Percentiles rank a stretch among this genome's conserved stretches.
Conservation (phyloP, 2,329 filamentous ascomycete species). For the Tolypocladium cylindrosporum region DNA sequence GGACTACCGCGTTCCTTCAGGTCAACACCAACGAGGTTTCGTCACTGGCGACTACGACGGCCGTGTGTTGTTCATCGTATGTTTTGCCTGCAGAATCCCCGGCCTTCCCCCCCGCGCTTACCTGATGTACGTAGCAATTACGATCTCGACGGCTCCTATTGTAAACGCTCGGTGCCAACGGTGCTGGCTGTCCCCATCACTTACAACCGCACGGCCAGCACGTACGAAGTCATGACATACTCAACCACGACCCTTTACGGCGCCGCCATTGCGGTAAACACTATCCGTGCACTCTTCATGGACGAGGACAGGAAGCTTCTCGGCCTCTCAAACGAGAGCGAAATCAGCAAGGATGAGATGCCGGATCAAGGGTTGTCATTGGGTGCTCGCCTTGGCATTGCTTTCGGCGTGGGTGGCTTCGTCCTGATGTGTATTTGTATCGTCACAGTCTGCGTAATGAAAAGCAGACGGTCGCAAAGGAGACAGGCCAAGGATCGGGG, state of each 20-base stretch:
- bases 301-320: conserved; percentile 23
- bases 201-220: conserved; percentile 23
- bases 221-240: conserved; percentile 22
- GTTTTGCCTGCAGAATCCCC: conserved; percentile 7
- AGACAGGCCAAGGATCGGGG: conserved; percentile 6
- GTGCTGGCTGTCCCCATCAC: conserved; percentile 25
- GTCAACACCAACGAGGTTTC: conserved; percentile 17
- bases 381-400: conserved; percentile 23
- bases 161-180: conserved; percentile 23
- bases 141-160: conserved; percentile 20
- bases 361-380: conserved; percentile 13
- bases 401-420: conserved; percentile 19
- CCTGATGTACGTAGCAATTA: conserved; percentile 21
- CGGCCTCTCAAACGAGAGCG: conserved; percentile 22
- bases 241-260: conserved; percentile 26
- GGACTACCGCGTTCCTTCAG: conserved; percentile 25
- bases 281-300: conserved; percentile 26
- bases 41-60: conserved; percentile 24
- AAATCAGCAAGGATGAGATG: conserved; percentile 11
- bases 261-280: conserved; percentile 26
- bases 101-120: background rate
- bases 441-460: conserved; percentile 14
- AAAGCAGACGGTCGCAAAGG: conserved; percentile 10
- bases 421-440: conserved; percentile 17
- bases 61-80: conserved; percentile 31